Base-by-base conservation (phyloP, 306 rosid species). In the Vigna angularis region DNA sequence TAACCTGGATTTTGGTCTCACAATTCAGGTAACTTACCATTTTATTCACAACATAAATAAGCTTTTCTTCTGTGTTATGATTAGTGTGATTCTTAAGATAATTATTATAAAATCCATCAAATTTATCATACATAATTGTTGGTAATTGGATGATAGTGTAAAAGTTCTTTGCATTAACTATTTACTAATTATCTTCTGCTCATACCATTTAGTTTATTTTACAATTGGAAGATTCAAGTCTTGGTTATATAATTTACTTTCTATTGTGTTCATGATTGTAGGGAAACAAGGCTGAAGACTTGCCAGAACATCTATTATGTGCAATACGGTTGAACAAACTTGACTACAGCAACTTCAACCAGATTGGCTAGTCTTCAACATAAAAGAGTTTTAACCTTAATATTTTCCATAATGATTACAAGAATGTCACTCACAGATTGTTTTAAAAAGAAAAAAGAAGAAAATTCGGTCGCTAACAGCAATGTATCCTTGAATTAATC, bases 251-350 rank as follows among this genome's bases (percentile, higher is more conserved):
- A 45, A 40, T 86, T 40, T 61, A 38, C 18, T 24, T 53, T 28
- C 34, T 32, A 26, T 79, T 55, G 63, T 53, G 6, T 76, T 72
- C 52, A 65, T 63, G 73, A 49, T 20, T 75, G 74, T 75, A 91
- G 98, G 98, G 91, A 49, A 91, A 83, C 89, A 93, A 93, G 85
- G 78, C 90, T 53, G 98, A 93, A 82, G 98, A 93, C 61, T 83
- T 91, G 86, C 98, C 98, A 1, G 97, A 93, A 77, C 89, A 90
- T 77, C 52, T 95, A 57, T 79, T 95, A 76, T 93, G 98, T 26
- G 91, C 96, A 26, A 78, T 91, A 12, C 89, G 96, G 78, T 76
- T 91, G 83, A 88, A 93, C 61, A 89, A 93, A 78, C 77, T 95
- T 67, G 89, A 95, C 73, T 71, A 77, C 88, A 56, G 55, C 70